A percentile compares a stretch with the other conserved stretches of the same genome.
Conservation (phyloP, 345 rosid genomes). For the Lagerstroemia speciosa region DNA sequence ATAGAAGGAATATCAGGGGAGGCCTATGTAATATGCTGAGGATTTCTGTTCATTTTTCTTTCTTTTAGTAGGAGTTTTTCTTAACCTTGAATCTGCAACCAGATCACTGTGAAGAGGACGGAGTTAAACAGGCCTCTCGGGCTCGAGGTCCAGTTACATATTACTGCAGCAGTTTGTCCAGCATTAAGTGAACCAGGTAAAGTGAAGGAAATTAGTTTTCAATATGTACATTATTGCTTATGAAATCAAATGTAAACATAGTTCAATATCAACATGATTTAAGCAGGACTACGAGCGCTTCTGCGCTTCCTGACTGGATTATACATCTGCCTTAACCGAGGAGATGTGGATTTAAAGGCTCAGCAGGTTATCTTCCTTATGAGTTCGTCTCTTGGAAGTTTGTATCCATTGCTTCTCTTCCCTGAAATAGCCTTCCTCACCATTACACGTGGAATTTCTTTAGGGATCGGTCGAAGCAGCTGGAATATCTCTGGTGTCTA, state of each 20-base stretch:
- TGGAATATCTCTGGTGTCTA: constrained; percentile 74
- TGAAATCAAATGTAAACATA: background rate
- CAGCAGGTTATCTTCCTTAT: constrained; percentile 54
- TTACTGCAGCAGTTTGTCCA: constrained; percentile 95
- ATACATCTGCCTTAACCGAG: constrained; percentile 87
- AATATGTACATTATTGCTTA: background rate
- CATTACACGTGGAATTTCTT: constrained; percentile 9
- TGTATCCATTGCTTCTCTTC: constrained; percentile 5
- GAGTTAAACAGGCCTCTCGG: constrained; percentile 85
- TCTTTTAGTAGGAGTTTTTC: constrained; percentile 4
- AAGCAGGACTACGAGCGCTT: constrained; percentile 89
- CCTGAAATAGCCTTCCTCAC: constrained; percentile 1
- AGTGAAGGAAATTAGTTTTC: background rate
- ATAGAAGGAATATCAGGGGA: constrained; percentile 93
- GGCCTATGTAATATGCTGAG: constrained; percentile 63
- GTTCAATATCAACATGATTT: constrained; percentile 4
- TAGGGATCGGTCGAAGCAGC: constrained; percentile 88
- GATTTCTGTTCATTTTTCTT: background rate
- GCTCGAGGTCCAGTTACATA: constrained; percentile 93
- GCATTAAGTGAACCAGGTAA: constrained; percentile 98
- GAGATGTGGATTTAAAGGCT: constrained; percentile 78
- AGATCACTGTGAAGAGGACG: constrained; percentile 96
- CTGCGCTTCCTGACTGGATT: constrained; percentile 92
- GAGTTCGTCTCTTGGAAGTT: background rate
- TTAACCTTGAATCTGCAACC: constrained; percentile 15